Percentiles rank a stretch among this genome's conserved stretches.
Conservation (phyloP, 2,329 filamentous ascomycete species). For the Cryphonectria parasitica region DNA sequence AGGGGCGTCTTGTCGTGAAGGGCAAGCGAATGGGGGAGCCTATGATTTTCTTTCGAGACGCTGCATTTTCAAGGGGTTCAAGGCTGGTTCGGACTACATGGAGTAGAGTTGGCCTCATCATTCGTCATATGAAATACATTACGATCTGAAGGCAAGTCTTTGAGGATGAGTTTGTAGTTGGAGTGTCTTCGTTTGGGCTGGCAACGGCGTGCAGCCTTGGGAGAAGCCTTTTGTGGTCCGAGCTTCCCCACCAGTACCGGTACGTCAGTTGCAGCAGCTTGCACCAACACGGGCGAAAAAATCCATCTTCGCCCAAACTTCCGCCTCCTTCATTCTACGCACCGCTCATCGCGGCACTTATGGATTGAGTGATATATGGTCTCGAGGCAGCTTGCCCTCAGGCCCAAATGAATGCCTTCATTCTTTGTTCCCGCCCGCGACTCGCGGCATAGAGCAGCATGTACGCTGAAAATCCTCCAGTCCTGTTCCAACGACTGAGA, state of each 20-base stretch:
- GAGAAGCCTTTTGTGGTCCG: conserved; percentile 8
- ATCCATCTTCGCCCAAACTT: not conserved
- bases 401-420: conserved; percentile 40
- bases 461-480: conserved; percentile 35
- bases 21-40: conserved; percentile 10
- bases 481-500: not conserved
- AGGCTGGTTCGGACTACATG: conserved; percentile 19
- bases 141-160: not conserved
- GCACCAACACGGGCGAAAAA: not conserved
- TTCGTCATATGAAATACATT: conserved; percentile 10
- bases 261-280: not conserved
- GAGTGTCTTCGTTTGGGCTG: not conserved
- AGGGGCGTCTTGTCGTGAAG: conserved; percentile 9
- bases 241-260: not conserved
- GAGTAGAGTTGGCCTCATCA: conserved; percentile 27
- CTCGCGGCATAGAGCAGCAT: conserved; percentile 58
- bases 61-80: conserved; percentile 27
- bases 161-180: not conserved
- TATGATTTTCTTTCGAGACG: conserved; percentile 19
- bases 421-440: conserved; percentile 53
- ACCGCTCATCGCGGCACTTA: not conserved
- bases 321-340: not conserved
- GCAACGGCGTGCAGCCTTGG: not conserved
- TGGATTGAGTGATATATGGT: conserved; percentile 20
- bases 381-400: conserved; percentile 17